phyloP scores from a whole-genome alignment of 768 basidiomycete genomes.

The Leccinum truebloodii region DNA sequence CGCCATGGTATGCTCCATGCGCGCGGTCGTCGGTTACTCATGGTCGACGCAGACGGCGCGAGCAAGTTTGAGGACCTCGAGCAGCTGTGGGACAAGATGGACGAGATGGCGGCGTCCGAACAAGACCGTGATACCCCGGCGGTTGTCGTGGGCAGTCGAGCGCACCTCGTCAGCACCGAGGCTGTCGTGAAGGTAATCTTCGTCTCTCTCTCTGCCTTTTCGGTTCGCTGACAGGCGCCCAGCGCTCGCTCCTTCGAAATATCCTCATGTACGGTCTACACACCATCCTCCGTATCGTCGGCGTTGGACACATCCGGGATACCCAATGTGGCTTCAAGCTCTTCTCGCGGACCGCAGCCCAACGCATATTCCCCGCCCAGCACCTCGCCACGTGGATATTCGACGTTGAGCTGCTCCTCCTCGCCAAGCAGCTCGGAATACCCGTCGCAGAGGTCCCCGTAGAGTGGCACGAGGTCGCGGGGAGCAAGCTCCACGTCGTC shows the following conservation, averaged over 20 bases:
- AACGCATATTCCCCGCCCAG: constrained; percentile 80
- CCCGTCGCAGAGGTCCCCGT: constrained; percentile 87
- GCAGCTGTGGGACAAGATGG: constrained; percentile 74
- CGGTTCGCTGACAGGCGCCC: constrained; percentile 1
- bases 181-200: constrained; percentile 83
- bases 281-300: constrained; percentile 83
- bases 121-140: constrained; percentile 47
- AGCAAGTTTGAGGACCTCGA: constrained; percentile 86
- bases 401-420: constrained; percentile 88
- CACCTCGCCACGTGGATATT: constrained; percentile 95
- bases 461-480: constrained; percentile 91
- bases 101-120: constrained; percentile 42
- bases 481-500: constrained; percentile 88
- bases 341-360: constrained; percentile 81
- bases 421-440: constrained; percentile 76
- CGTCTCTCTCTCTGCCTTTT: not conserved
- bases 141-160: constrained; percentile 84
- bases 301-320: constrained; percentile 88
- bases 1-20: constrained; percentile 87
- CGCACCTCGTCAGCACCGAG: constrained; percentile 89
- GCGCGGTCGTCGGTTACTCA: constrained; percentile 75
- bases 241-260: constrained; percentile 90
- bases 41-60: constrained; percentile 95
- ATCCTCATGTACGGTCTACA: constrained; percentile 94
- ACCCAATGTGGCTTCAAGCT: constrained; percentile 99